Evolutionary conservation across 768 basidiomycete species (phyloP), one percentile per base, ranked within the genome.

Genomic region (Russula compacta): DNA sequence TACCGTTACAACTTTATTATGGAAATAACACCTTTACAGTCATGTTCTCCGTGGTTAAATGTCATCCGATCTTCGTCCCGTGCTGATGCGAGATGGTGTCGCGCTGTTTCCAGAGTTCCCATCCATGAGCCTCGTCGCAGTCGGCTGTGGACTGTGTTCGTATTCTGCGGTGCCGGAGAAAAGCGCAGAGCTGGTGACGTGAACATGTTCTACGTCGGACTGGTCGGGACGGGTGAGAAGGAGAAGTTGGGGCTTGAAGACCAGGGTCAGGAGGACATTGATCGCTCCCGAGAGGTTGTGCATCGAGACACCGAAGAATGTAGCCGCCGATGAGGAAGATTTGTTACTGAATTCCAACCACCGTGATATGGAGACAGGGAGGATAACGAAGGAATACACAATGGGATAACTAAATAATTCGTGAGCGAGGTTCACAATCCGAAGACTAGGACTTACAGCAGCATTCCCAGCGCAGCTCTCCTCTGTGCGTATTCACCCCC

Each of bases 301-400:
- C n/a, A 76, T 55, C 6, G 69, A 58, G n/a, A 68, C 59, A 35
- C 69, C 73, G 29, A 68, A 66, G 47, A 78, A 71, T 11, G 69
- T 75, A 32, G 72, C 72, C 11, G 71, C 70, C 2, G 73, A 66
- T 2, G 72, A 62, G 36, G 73, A 64, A 1, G 44, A 2, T 7
- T 53, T 57, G 12, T 17, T 44, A 29, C 56, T 38, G 60, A 76
- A 77, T 8, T 61, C 63, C 32, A 71, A 70, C 76, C 77, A 79
- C 40, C 77, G 76, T 17, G 73, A 69, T 49, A 78, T 61, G 58
- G 74, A 74, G 17, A 77, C 62, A 0, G 78, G 77, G 4, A 79
- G 69, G 53, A 78, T 66, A 35, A 74, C 59, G 15, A 78, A 33
- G 47, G 70, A 72, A 63, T 78, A 78, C 3, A 72, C 69, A 19